Conservation (phyloP, 2,329 filamentous ascomycete species). For the Colletotrichum ledebouriae region DNA sequence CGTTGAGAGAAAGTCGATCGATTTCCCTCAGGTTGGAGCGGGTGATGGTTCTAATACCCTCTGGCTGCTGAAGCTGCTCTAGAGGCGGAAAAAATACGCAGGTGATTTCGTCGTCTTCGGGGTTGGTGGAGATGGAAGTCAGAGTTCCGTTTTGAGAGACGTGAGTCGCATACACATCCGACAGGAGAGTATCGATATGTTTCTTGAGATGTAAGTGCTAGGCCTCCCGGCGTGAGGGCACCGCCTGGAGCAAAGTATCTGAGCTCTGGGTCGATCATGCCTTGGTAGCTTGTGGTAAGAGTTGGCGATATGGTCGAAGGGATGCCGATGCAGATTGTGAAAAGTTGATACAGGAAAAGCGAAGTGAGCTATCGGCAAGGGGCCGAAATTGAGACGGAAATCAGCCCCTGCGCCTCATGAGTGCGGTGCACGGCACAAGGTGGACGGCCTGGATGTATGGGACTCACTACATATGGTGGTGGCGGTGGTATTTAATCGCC, state of each 20-base stretch:
- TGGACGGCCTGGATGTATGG: too few relatives aligned
- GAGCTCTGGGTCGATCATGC: constrained; percentile 1
- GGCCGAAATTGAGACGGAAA: too few relatives aligned
- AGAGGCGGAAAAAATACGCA: constrained; percentile 47
- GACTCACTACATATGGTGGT: too few relatives aligned
- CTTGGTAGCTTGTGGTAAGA: background rate
- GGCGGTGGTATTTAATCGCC: too few relatives aligned
- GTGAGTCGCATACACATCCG: constrained; percentile 44
- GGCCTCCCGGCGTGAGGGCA: constrained; percentile 33
- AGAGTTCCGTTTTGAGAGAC: constrained; percentile 46
- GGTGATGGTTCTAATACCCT: constrained; percentile 39
- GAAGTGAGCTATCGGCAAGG: too few relatives aligned
- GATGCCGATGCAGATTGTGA: background rate
- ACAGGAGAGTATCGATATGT: constrained; percentile 43
- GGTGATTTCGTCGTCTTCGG: constrained; percentile 47
- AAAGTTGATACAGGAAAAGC: too few relatives aligned
- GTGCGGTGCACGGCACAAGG: too few relatives aligned
- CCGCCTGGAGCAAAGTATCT: background rate
- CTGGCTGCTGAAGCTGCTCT: constrained; percentile 40
- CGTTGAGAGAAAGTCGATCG: background rate
- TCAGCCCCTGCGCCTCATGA: too few relatives aligned
- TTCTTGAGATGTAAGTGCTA: constrained; percentile 47
- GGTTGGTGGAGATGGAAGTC: constrained; percentile 44
- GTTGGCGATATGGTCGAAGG: too few relatives aligned
- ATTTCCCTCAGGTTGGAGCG: constrained; percentile 2